Base-by-base conservation (phyloP, 2,329 filamentous ascomycete species). In the Aaosphaeria arxii region DNA sequence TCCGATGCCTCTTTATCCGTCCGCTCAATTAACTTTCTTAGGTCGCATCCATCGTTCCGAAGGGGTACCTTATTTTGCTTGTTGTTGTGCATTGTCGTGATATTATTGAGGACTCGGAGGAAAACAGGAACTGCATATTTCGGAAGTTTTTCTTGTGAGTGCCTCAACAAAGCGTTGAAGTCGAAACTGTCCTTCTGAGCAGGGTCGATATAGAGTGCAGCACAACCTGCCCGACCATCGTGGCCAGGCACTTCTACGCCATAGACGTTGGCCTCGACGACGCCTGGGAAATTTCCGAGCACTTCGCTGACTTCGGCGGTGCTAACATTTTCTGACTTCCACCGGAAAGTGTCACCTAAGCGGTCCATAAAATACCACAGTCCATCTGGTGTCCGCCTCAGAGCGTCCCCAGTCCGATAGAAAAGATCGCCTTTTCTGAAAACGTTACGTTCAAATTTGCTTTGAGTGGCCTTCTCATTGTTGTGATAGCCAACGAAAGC, bases 31-130 rank as follows among this genome's bases (percentile, higher is more conserved):
- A 77, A 65, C 48, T 74, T 74, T 5, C 63, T 63, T 4, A 81
- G 78, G 63, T 88, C 80, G 11, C 88, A 79, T 0, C 86, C 86
- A 53, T 88, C 84, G 41, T 81, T 79, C 58, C 85, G 77, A 41
- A 90, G 71, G 0, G 84, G 84, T 1, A 85, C 79, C 66, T 91
- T 91, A 63, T 89, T 88, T 70, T 90, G 87, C 71, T 91, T 91
- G 65, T 89, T 87, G 58, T 90, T 91, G 62, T 88, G 84, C 58
- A 83, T 86, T 5, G 85, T 80, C 29, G 77, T 81, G 47, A 79
- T 76, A 33, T 73, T 73, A 39, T 77, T 71, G 24, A 87, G 77
- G 13, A 89, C 68, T 1, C 87, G 76, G 39, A 91, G 59, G 71
- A 91, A 91, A 2, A 90, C 70, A 0, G 88, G 88, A 1, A 91